These are phyloP conservation scores for Venustampulla echinocandica DNA, from an alignment of 495 filamentous ascomycete genomes.

Conservation along the genomic window DNA sequence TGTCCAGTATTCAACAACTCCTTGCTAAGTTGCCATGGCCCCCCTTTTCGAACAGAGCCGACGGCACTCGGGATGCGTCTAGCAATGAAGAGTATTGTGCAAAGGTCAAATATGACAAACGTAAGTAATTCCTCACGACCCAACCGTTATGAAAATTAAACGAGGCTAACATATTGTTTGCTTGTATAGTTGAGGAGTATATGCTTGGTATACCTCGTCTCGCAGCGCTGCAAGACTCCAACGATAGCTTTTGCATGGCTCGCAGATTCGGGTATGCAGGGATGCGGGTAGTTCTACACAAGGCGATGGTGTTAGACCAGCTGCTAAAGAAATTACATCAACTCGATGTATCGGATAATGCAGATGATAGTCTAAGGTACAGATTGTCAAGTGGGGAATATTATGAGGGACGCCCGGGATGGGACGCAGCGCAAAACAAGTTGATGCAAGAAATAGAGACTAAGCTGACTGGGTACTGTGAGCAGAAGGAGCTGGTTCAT, in stretches of 20 bases:
- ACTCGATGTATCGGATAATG: constrained; percentile 1
- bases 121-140: neutral
- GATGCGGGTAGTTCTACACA: constrained; percentile 27
- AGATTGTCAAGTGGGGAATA: neutral
- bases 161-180: neutral
- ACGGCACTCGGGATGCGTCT: neutral
- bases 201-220: constrained; percentile 27
- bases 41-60: neutral
- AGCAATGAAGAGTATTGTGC: neutral
- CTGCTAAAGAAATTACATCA: constrained; percentile 21
- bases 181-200: constrained; percentile 25
- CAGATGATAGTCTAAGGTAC: neutral
- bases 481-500: neutral
- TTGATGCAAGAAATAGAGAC: constrained; percentile 3
- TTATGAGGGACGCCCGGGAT: neutral
- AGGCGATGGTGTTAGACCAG: constrained; percentile 26
- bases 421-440: neutral
- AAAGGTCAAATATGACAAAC: constrained; percentile 1
- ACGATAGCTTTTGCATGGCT: constrained; percentile 27
- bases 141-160: neutral
- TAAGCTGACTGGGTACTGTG: constrained; percentile 4
- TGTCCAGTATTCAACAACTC: no score
- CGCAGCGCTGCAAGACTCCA: constrained; percentile 26
- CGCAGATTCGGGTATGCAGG: constrained; percentile 27
- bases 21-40: neutral